Evolutionary conservation across 176 grass and related monocot genomes (phyloP).

Genomic region (Zoysia pacifica): DNA sequence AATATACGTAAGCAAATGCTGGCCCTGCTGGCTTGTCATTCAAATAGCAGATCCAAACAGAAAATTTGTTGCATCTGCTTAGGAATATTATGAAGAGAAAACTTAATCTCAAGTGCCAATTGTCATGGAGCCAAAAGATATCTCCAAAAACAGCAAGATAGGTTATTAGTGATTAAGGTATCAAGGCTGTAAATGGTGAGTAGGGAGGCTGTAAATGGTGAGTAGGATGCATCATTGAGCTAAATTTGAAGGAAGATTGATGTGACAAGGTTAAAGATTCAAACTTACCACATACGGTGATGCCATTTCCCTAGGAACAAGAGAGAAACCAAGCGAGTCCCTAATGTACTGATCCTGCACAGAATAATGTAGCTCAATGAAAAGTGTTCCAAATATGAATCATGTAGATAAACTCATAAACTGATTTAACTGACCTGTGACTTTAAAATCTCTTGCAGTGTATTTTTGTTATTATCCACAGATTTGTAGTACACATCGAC

Average conservation of each 20-base stretch:
- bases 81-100: constrained; percentile 27
- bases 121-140: not conserved
- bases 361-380: constrained; percentile 27
- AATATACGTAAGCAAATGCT: not conserved
- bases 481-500: constrained; percentile 89
- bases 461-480: constrained; percentile 37
- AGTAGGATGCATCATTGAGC: constrained; percentile 15
- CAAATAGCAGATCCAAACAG: constrained; percentile 8
- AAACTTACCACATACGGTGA: constrained; percentile 65
- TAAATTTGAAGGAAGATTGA: not conserved
- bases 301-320: constrained; percentile 60
- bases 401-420: not conserved
- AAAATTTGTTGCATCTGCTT: not conserved
- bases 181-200: not conserved
- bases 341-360: constrained; percentile 85
- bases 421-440: constrained; percentile 59
- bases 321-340: constrained; percentile 64
- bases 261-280: constrained; percentile 6
- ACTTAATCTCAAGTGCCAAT: not conserved
- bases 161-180: not conserved
- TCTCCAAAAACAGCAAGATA: constrained; percentile 4
- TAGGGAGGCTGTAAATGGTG: not conserved
- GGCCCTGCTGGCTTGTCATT: not conserved
- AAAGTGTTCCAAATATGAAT: constrained; percentile 25
- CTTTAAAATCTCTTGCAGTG: constrained; percentile 69